phyloP scores from a whole-genome alignment of 371 early-diverging fungal genomes.

The Smittium culicis region DNA sequence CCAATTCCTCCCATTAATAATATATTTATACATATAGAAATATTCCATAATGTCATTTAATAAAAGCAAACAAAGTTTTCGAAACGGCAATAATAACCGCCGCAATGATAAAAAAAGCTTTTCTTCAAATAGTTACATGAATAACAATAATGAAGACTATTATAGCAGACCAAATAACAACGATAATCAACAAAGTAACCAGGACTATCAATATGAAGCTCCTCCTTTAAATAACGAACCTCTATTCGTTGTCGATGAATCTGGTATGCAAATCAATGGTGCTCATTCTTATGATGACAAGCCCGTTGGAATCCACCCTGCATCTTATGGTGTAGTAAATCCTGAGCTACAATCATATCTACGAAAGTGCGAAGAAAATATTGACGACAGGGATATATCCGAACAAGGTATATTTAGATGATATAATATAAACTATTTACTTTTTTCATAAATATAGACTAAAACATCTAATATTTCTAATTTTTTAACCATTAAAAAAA shows the following conservation, averaged over 20 bases:
- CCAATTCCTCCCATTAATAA: no score
- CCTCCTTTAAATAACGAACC: background rate
- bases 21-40: no score
- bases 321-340: conserved; percentile 48
- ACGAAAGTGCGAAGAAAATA: conserved; percentile 50
- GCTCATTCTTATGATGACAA: background rate
- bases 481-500: no score
- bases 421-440: no score
- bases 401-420: conserved; percentile 53
- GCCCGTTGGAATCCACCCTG: conserved; percentile 23
- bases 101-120: no score
- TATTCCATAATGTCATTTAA: no score
- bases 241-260: conserved; percentile 4
- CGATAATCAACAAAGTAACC: background rate
- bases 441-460: no score
- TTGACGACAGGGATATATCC: conserved; percentile 49
- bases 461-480: no score
- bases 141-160: no score
- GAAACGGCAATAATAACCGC: no score
- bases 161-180: background rate
- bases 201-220: background rate
- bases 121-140: no score
- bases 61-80: no score
- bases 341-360: conserved; percentile 58
- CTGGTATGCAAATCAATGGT: conserved; percentile 4